Conservation (phyloP, 2,329 filamentous ascomycete species). For the Aspergillus brunneoviolaceus region DNA sequence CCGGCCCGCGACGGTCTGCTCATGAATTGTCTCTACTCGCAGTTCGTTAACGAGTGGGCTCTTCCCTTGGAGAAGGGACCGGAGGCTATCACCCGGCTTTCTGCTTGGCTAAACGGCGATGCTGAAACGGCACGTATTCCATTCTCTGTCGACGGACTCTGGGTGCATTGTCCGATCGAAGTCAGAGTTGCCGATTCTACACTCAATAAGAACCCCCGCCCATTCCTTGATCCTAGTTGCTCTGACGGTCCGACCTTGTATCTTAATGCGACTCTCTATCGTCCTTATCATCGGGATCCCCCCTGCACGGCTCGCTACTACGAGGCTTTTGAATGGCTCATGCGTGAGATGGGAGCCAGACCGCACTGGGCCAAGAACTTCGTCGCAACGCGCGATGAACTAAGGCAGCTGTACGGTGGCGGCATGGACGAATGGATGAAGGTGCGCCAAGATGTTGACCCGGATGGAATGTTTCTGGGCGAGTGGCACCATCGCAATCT, state of each 20-base stretch:
- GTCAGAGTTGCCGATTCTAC: slow-evolving; percentile 79
- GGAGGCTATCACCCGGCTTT: slow-evolving; percentile 78
- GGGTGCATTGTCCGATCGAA: slow-evolving; percentile 86
- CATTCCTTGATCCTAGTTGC: slow-evolving; percentile 71
- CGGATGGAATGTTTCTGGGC: slow-evolving; percentile 83
- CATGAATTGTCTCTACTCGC: slow-evolving; percentile 98
- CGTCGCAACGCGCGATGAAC: slow-evolving; percentile 56
- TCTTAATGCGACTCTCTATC: slow-evolving; percentile 85
- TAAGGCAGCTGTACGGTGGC: slow-evolving; percentile 68
- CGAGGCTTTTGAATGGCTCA: slow-evolving; percentile 84
- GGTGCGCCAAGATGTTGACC: slow-evolving; percentile 70
- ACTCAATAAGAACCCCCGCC: slow-evolving; percentile 50
- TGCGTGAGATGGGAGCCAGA: slow-evolving; percentile 77
- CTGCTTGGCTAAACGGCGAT: slow-evolving; percentile 80
- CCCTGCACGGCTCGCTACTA: slow-evolving; percentile 77
- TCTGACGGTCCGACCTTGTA: slow-evolving; percentile 73
- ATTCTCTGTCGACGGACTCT: slow-evolving; percentile 74
- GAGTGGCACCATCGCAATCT: slow-evolving; percentile 81
- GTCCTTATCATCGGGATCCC: slow-evolving; percentile 75
- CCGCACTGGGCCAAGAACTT: slow-evolving; percentile 97
- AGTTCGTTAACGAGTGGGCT: slow-evolving; percentile 98
- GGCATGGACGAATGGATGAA: slow-evolving; percentile 65
- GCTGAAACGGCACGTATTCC: slow-evolving; percentile 71
- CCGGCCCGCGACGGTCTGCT: slow-evolving; percentile 76
- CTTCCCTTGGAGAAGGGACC: slow-evolving; percentile 82